Evolutionary conservation across 495 filamentous ascomycete species (phyloP), one percentile per base, ranked within the genome.

Genomic region (Copromyces sp.): DNA sequence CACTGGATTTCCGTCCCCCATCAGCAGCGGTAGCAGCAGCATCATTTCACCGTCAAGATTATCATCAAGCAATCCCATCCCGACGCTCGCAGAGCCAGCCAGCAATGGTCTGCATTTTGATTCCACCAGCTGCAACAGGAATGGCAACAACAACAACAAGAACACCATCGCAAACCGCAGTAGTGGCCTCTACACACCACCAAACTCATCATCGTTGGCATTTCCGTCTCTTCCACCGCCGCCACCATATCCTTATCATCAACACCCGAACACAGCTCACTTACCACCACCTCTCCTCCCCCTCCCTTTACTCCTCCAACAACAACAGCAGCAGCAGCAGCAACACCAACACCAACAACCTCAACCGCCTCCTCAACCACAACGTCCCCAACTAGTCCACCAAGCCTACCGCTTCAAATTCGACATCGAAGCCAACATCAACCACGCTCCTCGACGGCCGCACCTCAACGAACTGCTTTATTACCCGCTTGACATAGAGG

Each of bases 381-480:
- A 38, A 24, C 71, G 74, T n/a, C 74, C 74, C 69, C 74, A 75
- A 37, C 74, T 78, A 4, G 77, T 85, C 38, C 84, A 83, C 78
- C 82, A 86, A 72, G 80, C 84, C n/a, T 86, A 86, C 75, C 80
- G 83, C 69, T 85, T 83, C 76, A 83, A 83, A 71, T 85, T 84
- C 72, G 83, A 85, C 76, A 81, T 86, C 68, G 82, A 84, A 68
- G 79, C 81, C 70, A 86, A 84, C 79, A 81, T 86, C 74, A 83
- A 85, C 73, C 80, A 84, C 65, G 79, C 82, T 47, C 75, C 81
- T 37, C 82, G 82, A 16, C 79, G 82, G 2, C 84, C 83, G 17
- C 82, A 82, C 74, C 78, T 82, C 72, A 84, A 83, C 73, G 79
- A 81, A 73, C 76, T 85, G 24, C 77, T 82, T 5, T 78, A 80